A percentile compares a stretch with the other conserved stretches of the same genome.
Conservation (phyloP, 2,329 filamentous ascomycete species). For the Monilinia laxa region DNA sequence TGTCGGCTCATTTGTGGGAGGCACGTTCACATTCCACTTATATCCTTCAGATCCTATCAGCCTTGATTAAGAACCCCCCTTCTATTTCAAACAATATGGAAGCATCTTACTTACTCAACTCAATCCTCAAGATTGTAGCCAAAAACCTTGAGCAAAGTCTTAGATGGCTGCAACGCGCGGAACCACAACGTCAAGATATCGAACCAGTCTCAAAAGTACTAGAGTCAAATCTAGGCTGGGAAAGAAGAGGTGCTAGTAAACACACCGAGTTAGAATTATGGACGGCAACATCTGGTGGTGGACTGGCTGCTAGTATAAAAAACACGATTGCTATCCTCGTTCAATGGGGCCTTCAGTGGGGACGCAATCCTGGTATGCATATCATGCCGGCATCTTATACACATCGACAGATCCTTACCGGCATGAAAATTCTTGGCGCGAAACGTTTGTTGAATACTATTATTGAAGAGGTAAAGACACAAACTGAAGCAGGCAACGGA, state of each 20-base stretch:
- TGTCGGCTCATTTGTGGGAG: slow-evolving; percentile 68
- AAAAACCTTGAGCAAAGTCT: slow-evolving; percentile 67
- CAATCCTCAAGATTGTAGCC: slow-evolving; percentile 70
- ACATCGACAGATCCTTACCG: slow-evolving; percentile 66
- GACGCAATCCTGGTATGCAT: slow-evolving; percentile 50
- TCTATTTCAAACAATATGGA: slow-evolving; percentile 64
- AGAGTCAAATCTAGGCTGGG: slow-evolving; percentile 54
- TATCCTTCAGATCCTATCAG: slow-evolving; percentile 68
- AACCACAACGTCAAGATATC: slow-evolving; percentile 67
- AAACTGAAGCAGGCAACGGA: slow-evolving; percentile 59
- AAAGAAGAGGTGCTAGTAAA: slow-evolving; percentile 61
- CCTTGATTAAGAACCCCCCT: slow-evolving; percentile 64
- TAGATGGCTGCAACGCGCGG: slow-evolving; percentile 62
- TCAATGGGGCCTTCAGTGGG: slow-evolving; percentile 57
- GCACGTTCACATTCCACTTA: slow-evolving; percentile 65
- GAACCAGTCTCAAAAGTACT: slow-evolving; percentile 68
- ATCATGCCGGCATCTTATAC: slow-evolving; percentile 66
- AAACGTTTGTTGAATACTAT: slow-evolving; percentile 60
- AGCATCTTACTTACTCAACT: slow-evolving; percentile 65
- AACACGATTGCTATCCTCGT: slow-evolving; percentile 62
- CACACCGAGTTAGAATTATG: slow-evolving; percentile 68
- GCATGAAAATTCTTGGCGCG: slow-evolving; percentile 60
- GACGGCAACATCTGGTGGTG: slow-evolving; percentile 56
- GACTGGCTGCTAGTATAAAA: slow-evolving; percentile 57
- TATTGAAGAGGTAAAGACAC: slow-evolving; percentile 64